These are phyloP conservation scores for Schizonepeta tenuifolia DNA, from an alignment of 257 asterid genomes.

Conservation along the genomic window DNA sequence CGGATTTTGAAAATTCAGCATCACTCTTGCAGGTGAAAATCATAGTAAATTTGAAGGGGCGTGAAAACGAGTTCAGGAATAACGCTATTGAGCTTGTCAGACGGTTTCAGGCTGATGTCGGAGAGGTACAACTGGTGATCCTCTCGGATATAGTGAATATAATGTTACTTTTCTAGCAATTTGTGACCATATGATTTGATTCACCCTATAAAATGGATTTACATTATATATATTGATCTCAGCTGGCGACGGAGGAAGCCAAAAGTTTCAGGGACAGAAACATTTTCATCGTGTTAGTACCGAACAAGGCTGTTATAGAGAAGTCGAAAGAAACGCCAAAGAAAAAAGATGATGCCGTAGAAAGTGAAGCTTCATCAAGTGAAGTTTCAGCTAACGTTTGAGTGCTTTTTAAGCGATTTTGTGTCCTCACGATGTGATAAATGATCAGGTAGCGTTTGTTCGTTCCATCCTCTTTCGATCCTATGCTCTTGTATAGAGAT, in stretches of 20 bases:
- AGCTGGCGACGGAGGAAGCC: slow-evolving; percentile 83
- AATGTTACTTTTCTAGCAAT: slow-evolving; percentile 8
- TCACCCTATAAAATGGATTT: neutral
- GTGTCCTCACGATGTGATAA: slow-evolving; percentile 25
- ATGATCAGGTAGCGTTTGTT: slow-evolving; percentile 37
- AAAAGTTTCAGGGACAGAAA: slow-evolving; percentile 78
- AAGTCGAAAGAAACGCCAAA: slow-evolving; percentile 67
- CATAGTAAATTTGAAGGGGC: slow-evolving; percentile 90
- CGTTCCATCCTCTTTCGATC: slow-evolving; percentile 26
- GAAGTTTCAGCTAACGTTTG: slow-evolving; percentile 77
- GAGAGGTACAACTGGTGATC: slow-evolving; percentile 61
- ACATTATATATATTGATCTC: slow-evolving; percentile 12
- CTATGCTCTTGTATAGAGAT: slow-evolving; percentile 54
- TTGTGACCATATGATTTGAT: neutral
- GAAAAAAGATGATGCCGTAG: slow-evolving; percentile 58
- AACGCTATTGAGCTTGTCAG: slow-evolving; percentile 85
- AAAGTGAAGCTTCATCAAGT: neutral
- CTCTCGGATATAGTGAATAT: slow-evolving; percentile 7
- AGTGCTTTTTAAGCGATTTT: slow-evolving; percentile 34
- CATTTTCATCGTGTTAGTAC: slow-evolving; percentile 69
- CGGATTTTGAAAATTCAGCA: slow-evolving; percentile 13
- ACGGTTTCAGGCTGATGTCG: slow-evolving; percentile 83
- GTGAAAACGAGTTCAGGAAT: slow-evolving; percentile 86
- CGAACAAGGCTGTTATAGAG: slow-evolving; percentile 73
- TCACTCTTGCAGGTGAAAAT: slow-evolving; percentile 74